These are phyloP conservation scores for Colletotrichum lentis DNA, from an alignment of 2,329 filamentous ascomycete genomes.

Conservation along the genomic window DNA sequence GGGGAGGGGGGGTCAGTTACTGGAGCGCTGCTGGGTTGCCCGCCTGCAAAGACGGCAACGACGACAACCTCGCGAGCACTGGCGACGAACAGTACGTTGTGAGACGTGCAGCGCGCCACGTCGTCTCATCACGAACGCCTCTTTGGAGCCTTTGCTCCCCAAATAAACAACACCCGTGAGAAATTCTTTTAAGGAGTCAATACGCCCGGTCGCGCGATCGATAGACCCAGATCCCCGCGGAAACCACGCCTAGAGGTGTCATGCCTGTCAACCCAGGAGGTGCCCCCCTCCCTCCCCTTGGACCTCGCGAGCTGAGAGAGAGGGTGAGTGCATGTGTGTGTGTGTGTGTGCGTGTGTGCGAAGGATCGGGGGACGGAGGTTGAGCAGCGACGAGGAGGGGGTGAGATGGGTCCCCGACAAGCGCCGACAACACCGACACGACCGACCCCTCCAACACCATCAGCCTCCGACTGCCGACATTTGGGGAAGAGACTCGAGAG, in stretches of 20 bases:
- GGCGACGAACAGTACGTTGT: constrained; percentile 16
- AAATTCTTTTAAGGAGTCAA: no score
- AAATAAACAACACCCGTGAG: constrained; percentile 8
- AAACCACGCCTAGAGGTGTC: constrained; percentile 20
- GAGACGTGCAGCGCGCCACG: constrained; percentile 34
- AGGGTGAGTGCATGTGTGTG: no score
- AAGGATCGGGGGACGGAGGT: constrained; percentile 1
- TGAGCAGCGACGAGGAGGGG: background rate
- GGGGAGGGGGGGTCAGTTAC: no score
- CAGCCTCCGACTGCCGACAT: background rate
- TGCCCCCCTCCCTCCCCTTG: background rate
- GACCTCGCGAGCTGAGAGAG: background rate
- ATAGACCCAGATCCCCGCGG: constrained; percentile 1
- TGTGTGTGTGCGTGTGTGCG: background rate
- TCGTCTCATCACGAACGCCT: constrained; percentile 35
- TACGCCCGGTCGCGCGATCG: no score
- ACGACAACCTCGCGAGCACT: background rate
- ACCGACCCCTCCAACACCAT: background rate
- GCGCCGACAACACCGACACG: background rate
- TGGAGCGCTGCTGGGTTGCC: background rate
- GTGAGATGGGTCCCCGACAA: background rate
- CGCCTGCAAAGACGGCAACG: background rate
- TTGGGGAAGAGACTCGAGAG: background rate
- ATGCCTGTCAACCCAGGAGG: constrained; percentile 24
- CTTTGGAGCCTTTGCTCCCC: background rate